Base-by-base conservation (phyloP, 1,139 yeast genomes). In the Geotrichum australiense region DNA sequence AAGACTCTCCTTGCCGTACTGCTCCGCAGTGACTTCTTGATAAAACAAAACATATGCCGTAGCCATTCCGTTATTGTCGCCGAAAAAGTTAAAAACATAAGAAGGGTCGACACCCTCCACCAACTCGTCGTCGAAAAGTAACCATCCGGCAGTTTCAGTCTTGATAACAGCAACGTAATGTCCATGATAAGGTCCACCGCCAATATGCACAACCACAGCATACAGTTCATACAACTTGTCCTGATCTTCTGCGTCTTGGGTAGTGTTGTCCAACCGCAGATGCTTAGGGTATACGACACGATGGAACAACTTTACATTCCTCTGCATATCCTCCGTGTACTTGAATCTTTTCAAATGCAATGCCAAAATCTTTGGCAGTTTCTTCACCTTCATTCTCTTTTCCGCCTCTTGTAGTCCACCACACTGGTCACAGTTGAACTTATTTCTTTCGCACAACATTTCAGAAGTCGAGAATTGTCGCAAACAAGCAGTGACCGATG, bases 101-200 rank as follows among this genome's bases (percentile, higher is more conserved):
- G 74, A 70, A 49, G 87, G 95, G 51, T 81, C 87, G 5, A 91
- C 91, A 22, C 83, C 68, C 56, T 89, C 97, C 4, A 89, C 96
- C 15, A 93, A 80, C 62, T 91, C 98, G 61, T 91, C 98, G 59
- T 91, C 98, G 63, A 85, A 91, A 47, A 91, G 64, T 24, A 91
- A 65, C 98, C 98, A 91, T 1, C 96, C 85, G 31, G 78, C 77
- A 16, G 75, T 71, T 45, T 75, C 79, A 11, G 89, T 80, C 58
- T 87, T 87, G 50, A 94, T 82, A 7, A 91, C 67, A 0, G 95
- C 76, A 11, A 91, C 89, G 57, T 91, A 91, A 61, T 91, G 98
- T 0, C 98, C 98, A 63, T 89, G 96, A 69, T 87, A 87, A 1
- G 97, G 96, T 0, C 97, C 97, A 2, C 96, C 94, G 3, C 98